Percentiles rank a stretch among this genome's conserved stretches.
These are phyloP conservation scores for Fusarium goolgardi DNA, from an alignment of 2,329 filamentous ascomycete genomes.

Conservation along the genomic window DNA sequence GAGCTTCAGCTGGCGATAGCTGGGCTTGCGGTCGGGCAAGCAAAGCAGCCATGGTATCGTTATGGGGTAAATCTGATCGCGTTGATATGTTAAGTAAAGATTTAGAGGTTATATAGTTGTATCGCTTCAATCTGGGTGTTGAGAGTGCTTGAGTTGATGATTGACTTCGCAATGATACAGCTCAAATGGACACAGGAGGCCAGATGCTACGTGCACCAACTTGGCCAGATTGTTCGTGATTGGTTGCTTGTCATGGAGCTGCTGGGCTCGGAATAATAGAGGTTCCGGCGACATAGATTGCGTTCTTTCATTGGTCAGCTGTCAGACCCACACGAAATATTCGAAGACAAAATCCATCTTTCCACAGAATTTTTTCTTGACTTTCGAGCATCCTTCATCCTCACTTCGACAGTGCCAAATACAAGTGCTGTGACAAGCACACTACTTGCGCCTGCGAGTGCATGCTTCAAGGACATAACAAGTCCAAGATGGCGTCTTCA, in stretches of 20 bases:
- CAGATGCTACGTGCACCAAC: slow-evolving; percentile 31
- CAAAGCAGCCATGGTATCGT: slow-evolving; percentile 60
- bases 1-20: slow-evolving; percentile 66
- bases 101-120: background rate
- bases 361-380: slow-evolving; percentile 40
- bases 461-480: slow-evolving; percentile 35
- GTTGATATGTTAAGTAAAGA: background rate
- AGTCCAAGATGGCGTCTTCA: slow-evolving; percentile 43
- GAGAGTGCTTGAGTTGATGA: slow-evolving; percentile 9
- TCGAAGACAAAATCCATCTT: slow-evolving; percentile 43
- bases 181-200: slow-evolving; percentile 38
- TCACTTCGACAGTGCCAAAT: slow-evolving; percentile 35
- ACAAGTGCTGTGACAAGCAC: slow-evolving; percentile 36
- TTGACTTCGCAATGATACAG: slow-evolving; percentile 26
- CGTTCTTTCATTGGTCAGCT: background rate
- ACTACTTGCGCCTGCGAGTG: slow-evolving; percentile 42
- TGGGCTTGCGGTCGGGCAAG: slow-evolving; percentile 68
- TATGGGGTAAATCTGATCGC: slow-evolving; percentile 14
- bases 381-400: slow-evolving; percentile 34
- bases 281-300: background rate
- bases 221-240: slow-evolving; percentile 25
- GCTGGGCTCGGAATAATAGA: slow-evolving; percentile 5
- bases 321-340: slow-evolving; percentile 17
- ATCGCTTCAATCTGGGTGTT: background rate
- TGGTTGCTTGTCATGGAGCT: slow-evolving; percentile 25